Evolutionary conservation across 1,284 basidiomycete genomes (phyloP), one percentile per base, ranked within the genome.

Genomic region (Ceratobasidium sp.): DNA sequence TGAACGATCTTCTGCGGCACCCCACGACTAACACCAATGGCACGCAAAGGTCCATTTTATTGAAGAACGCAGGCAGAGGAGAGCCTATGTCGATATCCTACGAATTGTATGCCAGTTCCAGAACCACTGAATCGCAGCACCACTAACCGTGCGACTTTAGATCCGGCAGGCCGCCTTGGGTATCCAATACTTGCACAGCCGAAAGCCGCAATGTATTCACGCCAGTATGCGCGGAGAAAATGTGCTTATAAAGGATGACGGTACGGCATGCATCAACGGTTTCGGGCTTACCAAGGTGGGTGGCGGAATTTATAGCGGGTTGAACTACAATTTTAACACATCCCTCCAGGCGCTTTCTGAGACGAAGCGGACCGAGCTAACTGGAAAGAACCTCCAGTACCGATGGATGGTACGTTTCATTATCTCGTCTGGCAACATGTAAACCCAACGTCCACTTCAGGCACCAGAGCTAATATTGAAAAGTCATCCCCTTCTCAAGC

Each of bases 171-270:
- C 49, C 15, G 70, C 70, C 13, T n/a, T 49, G 15, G 70, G 70
- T 15, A 44, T 73, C 9, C 40, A 64, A 13, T 73, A 73, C 37
- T 46, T 73, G 17, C 70, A 73, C 44, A 15, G 37, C 11, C 40
- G 57, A n/a, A 43, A 37, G 2, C 22, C 22, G 29, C 70, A 57
- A 22, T 61, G 57, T 9, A 34, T 73, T 49, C 70, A 73, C 59
- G 57, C 56, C 32, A 34, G 56, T 11, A 49, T 73, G 32, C 40
- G 70, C 22, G 70, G 70, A 22, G 70, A 73, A 51, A 73, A 73
- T 25, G 44, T 73, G 5, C 40, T 73, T 2, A 73, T 73, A 19
- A 73, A 61, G 40, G 57, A 17, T 9, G 44, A 62, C 17, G 49
- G 49, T 9, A 43, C 13, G 22, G 70, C 43, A 13, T 61, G 46